Evolutionary conservation across 352 stramenopile species (phyloP).

Genomic region (Globisporangium echinulatum): DNA sequence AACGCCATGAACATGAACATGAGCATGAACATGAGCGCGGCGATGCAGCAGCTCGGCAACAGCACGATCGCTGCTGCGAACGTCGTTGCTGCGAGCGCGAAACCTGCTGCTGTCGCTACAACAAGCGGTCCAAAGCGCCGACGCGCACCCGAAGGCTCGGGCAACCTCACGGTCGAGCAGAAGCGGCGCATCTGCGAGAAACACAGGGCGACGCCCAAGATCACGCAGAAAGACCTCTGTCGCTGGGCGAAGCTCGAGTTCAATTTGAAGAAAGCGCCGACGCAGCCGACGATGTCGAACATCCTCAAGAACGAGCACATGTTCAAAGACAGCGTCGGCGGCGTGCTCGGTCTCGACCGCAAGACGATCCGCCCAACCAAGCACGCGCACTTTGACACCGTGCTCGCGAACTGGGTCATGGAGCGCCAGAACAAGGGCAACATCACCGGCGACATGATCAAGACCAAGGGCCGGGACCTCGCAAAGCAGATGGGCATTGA

Average conservation of each 20-base stretch:
- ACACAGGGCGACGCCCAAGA: constrained; percentile 78
- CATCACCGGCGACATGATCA: constrained; percentile 88
- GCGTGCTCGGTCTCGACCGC: constrained; percentile 64
- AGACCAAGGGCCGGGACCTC: constrained; percentile 75
- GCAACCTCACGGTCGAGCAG: constrained; percentile 84
- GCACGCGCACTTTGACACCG: constrained; percentile 30
- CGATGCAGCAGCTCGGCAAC: background rate
- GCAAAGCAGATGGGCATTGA: constrained; percentile 80
- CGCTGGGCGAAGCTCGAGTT: constrained; percentile 88
- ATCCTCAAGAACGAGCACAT: constrained; percentile 84
- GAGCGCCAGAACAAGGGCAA: constrained; percentile 85
- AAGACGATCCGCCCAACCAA: constrained; percentile 41
- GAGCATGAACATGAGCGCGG: background rate
- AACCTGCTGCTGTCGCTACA: no score
- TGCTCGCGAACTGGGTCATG: constrained; percentile 87
- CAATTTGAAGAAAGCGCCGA: constrained; percentile 74
- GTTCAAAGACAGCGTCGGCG: constrained; percentile 81
- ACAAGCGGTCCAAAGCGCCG: constrained; percentile 28
- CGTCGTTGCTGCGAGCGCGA: background rate
- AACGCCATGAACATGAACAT: constrained; percentile 11
- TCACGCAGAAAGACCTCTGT: constrained; percentile 85
- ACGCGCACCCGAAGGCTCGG: constrained; percentile 36
- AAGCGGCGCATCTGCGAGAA: constrained; percentile 87
- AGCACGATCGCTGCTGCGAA: background rate
- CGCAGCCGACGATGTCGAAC: constrained; percentile 25